Base-by-base conservation (phyloP, 192 early-diverging fungal genomes). In the Umbelopsis sp. region DNA sequence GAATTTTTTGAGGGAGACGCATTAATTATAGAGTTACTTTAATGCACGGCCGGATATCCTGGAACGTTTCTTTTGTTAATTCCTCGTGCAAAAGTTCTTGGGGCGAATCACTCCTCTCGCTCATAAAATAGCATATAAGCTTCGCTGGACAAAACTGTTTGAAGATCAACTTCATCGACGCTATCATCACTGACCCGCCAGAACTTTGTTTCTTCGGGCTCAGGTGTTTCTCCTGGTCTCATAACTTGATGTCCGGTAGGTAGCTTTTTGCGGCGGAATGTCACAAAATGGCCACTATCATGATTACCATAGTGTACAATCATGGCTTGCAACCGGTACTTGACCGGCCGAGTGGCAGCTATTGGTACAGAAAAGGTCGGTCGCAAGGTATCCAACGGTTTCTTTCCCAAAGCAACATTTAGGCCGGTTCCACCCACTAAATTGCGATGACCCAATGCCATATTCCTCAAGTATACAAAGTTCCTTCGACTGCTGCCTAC, bases 221-320 rank as follows among this genome's bases (percentile, higher is more conserved):
- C 22, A 37, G 25, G 41, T 13, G 37, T 55, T 10, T 48, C 71
- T 13, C 69, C 65, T n/a, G 71, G 69, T 27, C 65, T 51, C 4
- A 66, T 58, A 11, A 76, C 74, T 15, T 73, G 74, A 41, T 76
- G 71, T 23, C 78, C 78, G 0, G 78, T 79, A n/a, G 78, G 78
- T 11, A 80, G 23, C 21, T 75, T 73, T n/a, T 90, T 86, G 3
- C 89, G 77, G 22, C 96, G 86, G 74, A 95, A 97, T 0, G 94
- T 91, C 30, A 93, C 86, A 85, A 94, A 98, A 68, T 98, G 97
- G 8, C 97, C 97, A 3, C 86, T 90, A 46, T 96, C 85, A 77
- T 98, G 97, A 1, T 78, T 81, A 7, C 97, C 97, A 25, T 87
- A 81, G 72, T 98, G 97, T 2, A 95, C 82, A 23, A 98, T 89